phyloP scores from a whole-genome alignment of 2,329 filamentous ascomycete genomes.

The Sclerotiophoma versabilis region DNA sequence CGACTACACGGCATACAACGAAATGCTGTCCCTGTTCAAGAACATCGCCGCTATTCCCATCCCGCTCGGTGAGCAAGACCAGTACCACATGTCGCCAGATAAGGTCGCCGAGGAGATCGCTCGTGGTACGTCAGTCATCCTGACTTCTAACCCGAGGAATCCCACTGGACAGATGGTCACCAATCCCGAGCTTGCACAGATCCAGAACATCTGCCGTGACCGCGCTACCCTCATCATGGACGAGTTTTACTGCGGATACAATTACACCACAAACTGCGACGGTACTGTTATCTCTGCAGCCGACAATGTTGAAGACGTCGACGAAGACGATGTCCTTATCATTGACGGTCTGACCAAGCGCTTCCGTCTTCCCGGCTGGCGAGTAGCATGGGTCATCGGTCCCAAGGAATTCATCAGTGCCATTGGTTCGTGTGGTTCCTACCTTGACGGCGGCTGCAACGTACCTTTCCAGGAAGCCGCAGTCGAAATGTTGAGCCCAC shows the following conservation, averaged over 20 bases:
- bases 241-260: conserved; percentile 92
- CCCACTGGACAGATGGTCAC: conserved; percentile 88
- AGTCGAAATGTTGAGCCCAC: conserved; percentile 89
- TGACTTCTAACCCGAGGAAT: conserved; percentile 95
- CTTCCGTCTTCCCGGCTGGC: conserved; percentile 94
- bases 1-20: conserved; percentile 94
- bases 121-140: conserved; percentile 77
- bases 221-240: conserved; percentile 92
- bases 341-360: conserved; percentile 97
- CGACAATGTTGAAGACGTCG: conserved; percentile 87
- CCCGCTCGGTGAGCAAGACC: conserved; percentile 82
- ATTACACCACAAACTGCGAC: conserved; percentile 92
- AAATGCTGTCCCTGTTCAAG: conserved; percentile 94
- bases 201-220: conserved; percentile 91
- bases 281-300: conserved; percentile 88
- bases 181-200: conserved; percentile 84
- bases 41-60: conserved; percentile 63
- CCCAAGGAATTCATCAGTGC: conserved; percentile 97
- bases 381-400: conserved; percentile 94
- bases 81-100: conserved; percentile 91
- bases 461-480: conserved; percentile 96
- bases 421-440: conserved; percentile 89
- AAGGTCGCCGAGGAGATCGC: conserved; percentile 93
- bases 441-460: conserved; percentile 93
- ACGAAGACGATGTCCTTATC: conserved; percentile 81